Evolutionary conservation across 2,329 filamentous ascomycete genomes (phyloP), one percentile per base, ranked within the genome.

Genomic region (Cadophora luteo-olivacea): DNA sequence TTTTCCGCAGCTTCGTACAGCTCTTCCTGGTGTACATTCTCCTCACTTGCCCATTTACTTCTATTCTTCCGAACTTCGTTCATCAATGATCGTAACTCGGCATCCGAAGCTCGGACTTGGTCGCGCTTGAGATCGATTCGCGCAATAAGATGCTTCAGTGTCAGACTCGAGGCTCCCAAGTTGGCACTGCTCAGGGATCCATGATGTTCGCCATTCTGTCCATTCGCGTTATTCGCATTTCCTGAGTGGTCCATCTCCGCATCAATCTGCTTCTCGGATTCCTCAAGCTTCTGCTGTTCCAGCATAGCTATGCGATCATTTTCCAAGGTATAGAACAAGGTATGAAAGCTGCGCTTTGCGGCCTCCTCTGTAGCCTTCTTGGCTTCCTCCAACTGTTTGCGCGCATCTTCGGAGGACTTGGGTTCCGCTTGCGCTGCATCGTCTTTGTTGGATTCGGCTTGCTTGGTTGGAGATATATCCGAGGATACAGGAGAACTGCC

Each of bases 1-100:
- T 98, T 98, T 79, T 99, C 96, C 16, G 96, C 86, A 12, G 96
- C 93, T 82, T 99, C 96, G 78, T 99, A 99, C 6, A 99, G 85
- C 80, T 99, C 96, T 80, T 99, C 96, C 80, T 99, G 96, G 69
- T 96, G 95, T 70, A 99, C 91, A 74, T 97, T 96, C 75, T 99
- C 96, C 80, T 98, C 96, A 79, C 92, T 98, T 3, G 96, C 95
- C 96, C 96, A 99, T 82, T 99, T 99, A 81, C 95, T 98, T 76
- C 96, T 87, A 75, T 98, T 98, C 80, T 98, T 99, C 72, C 96
- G 89, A 22, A 99, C 96, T 80, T 99, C 96, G 75, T 96, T 97
- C 87, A 99, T 97, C 68, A 99, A 83, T 61, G 91, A 93, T 69
- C 96, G 89, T 69, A 99, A 84, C 78, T 99, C 95, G 29, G 94